Evolutionary conservation across 2,329 filamentous ascomycete genomes (phyloP), one percentile per base, ranked within the genome.

Genomic region (Fusarium domesticum): DNA sequence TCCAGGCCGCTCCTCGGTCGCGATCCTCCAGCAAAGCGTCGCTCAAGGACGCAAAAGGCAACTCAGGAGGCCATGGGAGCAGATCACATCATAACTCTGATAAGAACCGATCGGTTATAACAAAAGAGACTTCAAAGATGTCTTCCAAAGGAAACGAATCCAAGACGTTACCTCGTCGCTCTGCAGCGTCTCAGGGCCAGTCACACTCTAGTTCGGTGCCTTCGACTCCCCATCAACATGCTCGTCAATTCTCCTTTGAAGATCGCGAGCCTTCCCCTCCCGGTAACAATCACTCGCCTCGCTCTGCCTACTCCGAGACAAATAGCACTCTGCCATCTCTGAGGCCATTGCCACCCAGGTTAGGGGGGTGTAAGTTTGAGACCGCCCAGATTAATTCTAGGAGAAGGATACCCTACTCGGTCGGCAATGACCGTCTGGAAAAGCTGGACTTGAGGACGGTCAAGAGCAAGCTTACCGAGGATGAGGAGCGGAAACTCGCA

Each of bases 141-240:
- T 65, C 73, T 49, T 61, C 69, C 38, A 74, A 75, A 56, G 45
- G 56, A 31, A 65, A 69, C 41, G 45, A 54, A 34, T 48, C 60
- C 43, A 67, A 62, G 55, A 62, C 52, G 43, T 57, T 58, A 31
- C 58, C 62, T 35, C 63, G 53, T 55, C 61, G 47, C 45, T 61
- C 61, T 32, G 55, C 59, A 28, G 48, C 62, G 6, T 60, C 58
- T 18, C 60, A 64, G 38, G 61, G 58, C 19, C 64, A 66, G 42
- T 60, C 69, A 12, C 77, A 95, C 63, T 95, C 92, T 18, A 95
- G 79, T 64, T 97, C 92, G 7, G 88, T 96, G 37, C 92, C 92
- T 1, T 95, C 92, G 1, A 97, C 92, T 3, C 93, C 92, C 7
- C 88, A 92, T 62, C 91, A 96, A 65, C 86, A 88, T 68, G 82